A percentile compares a stretch with the other conserved stretches of the same genome.
These are phyloP conservation scores for Penicillium coffeae DNA, from an alignment of 495 filamentous ascomycete species.

Conservation along the genomic window DNA sequence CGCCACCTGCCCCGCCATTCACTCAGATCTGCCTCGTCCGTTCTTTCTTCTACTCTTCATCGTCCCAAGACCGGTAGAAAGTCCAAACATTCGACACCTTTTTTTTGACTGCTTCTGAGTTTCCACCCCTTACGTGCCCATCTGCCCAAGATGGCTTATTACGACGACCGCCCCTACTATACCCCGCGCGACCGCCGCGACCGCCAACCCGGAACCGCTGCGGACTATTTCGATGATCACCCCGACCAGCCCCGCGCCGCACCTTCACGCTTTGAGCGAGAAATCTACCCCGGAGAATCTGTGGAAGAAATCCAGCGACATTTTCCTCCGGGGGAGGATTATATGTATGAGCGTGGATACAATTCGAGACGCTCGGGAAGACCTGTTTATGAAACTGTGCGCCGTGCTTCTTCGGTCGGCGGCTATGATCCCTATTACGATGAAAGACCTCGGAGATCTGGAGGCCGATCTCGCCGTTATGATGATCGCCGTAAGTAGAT, in stretches of 20 bases:
- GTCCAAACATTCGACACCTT: slow-evolving; percentile 10
- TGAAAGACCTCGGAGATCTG: slow-evolving; percentile 54
- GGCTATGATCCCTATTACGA: slow-evolving; percentile 45
- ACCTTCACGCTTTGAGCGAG: slow-evolving; percentile 22
- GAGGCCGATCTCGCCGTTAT: slow-evolving; percentile 50
- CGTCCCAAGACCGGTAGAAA: slow-evolving; percentile 14
- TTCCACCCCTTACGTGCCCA: neutral
- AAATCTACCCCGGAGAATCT: slow-evolving; percentile 56
- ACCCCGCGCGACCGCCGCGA: slow-evolving; percentile 32
- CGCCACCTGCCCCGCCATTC: slow-evolving; percentile 26
- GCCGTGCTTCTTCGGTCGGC: slow-evolving; percentile 43
- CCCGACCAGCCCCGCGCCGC: slow-evolving; percentile 1
- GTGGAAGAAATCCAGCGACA: slow-evolving; percentile 67
- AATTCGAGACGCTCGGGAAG: slow-evolving; percentile 40
- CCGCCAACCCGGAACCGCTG: slow-evolving; percentile 30
- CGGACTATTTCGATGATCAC: slow-evolving; percentile 30
- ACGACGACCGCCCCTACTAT: slow-evolving; percentile 34
- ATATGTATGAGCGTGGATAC: slow-evolving; percentile 49
- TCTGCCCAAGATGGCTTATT: slow-evolving; percentile 35
- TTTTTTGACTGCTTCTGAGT: slow-evolving; percentile 4
- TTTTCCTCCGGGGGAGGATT: slow-evolving; percentile 52
- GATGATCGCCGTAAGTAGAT: slow-evolving; percentile 42
- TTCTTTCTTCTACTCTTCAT: slow-evolving; percentile 8
- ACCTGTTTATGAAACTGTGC: slow-evolving; percentile 30
- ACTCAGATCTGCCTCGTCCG: slow-evolving; percentile 6